A percentile compares a stretch with the other conserved stretches of the same genome.
Evolutionary conservation across 2,329 filamentous ascomycete species (phyloP).

Genomic region (Ophiostoma perfectum): DNA sequence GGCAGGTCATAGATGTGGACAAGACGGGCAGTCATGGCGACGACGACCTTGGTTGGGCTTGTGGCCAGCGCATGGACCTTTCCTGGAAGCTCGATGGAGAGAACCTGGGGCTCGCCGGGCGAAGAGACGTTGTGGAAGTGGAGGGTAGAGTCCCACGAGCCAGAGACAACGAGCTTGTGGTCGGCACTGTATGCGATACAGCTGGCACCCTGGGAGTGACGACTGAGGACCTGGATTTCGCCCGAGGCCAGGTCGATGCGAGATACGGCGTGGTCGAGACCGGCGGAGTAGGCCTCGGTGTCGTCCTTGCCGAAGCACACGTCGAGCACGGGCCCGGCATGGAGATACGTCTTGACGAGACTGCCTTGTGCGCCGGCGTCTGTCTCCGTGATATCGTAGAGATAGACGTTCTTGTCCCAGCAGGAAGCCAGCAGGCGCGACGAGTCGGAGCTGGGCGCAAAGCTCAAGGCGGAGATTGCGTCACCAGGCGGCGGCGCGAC

Average conservation of each 20-base stretch:
- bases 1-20: constrained; percentile 90
- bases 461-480: constrained; percentile 79
- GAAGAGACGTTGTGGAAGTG: constrained; percentile 65
- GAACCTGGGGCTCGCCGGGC: constrained; percentile 37
- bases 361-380: constrained; percentile 54
- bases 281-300: constrained; percentile 77
- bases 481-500: constrained; percentile 77
- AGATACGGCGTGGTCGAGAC: constrained; percentile 81
- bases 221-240: constrained; percentile 68
- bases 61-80: constrained; percentile 86
- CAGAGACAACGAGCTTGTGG: constrained; percentile 77
- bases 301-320: constrained; percentile 84
- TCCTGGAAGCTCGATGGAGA: constrained; percentile 65
- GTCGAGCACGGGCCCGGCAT: constrained; percentile 80
- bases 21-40: constrained; percentile 91
- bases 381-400: constrained; percentile 66
- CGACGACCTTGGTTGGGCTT: constrained; percentile 74
- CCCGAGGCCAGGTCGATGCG: constrained; percentile 67
- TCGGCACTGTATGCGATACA: constrained; percentile 74
- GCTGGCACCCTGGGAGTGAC: constrained; percentile 73
- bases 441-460: constrained; percentile 70
- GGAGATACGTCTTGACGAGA: constrained; percentile 68
- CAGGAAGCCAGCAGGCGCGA: constrained; percentile 81
- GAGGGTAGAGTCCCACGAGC: constrained; percentile 88
- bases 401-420: constrained; percentile 88